Evolutionary conservation across 2,329 filamentous ascomycete species (phyloP), one percentile per base, ranked within the genome.

Genomic region (Blumeria hordei): DNA sequence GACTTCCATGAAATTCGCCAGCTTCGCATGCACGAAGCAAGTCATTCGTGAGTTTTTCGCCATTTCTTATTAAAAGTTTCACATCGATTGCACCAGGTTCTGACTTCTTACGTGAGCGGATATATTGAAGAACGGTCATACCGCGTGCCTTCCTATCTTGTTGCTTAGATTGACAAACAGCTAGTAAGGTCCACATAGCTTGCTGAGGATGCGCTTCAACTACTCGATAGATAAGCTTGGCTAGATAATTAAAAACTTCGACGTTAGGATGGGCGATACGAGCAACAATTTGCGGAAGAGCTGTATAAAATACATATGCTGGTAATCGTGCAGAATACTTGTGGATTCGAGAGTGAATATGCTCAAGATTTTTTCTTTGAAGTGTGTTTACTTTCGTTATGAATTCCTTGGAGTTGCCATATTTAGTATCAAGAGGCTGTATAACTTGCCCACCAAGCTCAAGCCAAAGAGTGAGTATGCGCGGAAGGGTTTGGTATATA

Each of bases 261-360:
- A 68, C 68, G 65, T 94, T 85, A 0, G 83, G 80, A 68, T 98
- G 92, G 49, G 85, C 85, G 62, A 99, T 95, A 35, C 92, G 81
- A n/a, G 90, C 92, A 56, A 98, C 85, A 58, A 98, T 83, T 67
- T 98, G 92, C 5, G 92, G 85, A 44, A 99, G 72, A 6, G 90
- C 74, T 1, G 82, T 84, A 64, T 88, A 90, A 67, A 87, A 88
- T 35, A 87, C 77, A 62, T 83, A 88, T 0, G 83, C 76, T 2
- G 85, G 84, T 57, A 88, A 72, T 5, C 79, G 74, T 21, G 73
- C 68, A 16, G 90, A 75, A 65, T 94, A 88, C 67, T 90, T 93
- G 65, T 80, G 78, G 58, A 96, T 70, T 59, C 88, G 83, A 21
- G 72, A 70, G 67, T 94, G 83, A 57, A 92, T 74, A 5, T 75